phyloP scores from a whole-genome alignment of 2,329 filamentous ascomycete species.

The Botrytis fabae region DNA sequence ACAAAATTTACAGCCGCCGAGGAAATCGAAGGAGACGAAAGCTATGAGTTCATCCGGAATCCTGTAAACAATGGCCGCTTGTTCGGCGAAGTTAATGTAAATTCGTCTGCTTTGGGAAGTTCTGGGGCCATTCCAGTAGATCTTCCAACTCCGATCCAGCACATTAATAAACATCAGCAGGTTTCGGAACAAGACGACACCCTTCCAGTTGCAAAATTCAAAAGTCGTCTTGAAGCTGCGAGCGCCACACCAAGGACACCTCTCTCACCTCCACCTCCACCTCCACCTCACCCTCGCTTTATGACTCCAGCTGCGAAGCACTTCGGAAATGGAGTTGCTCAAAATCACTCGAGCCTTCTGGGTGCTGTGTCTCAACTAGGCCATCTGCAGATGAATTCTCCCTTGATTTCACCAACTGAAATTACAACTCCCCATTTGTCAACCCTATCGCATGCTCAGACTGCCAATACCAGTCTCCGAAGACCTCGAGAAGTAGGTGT shows the following conservation, averaged over 20 bases:
- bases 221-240: background rate
- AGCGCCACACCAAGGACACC: conserved; percentile 19
- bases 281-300: conserved; percentile 22
- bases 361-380: conserved; percentile 41
- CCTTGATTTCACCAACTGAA: conserved; percentile 28
- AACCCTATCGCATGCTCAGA: conserved; percentile 23
- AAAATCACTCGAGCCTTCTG: conserved; percentile 37
- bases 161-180: conserved; percentile 7
- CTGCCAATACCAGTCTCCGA: conserved; percentile 35
- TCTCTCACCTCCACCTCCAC: conserved; percentile 29
- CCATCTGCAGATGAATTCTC: conserved; percentile 40
- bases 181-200: conserved; percentile 23
- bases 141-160: conserved; percentile 33
- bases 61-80: conserved; percentile 31
- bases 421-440: conserved; percentile 23
- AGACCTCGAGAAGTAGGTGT: conserved; percentile 36
- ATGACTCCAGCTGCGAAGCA: conserved; percentile 13
- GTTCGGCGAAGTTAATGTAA: conserved; percentile 40
- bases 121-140: conserved; percentile 39
- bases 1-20: background rate
- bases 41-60: conserved; percentile 27
- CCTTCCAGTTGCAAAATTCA: background rate
- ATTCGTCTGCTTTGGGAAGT: conserved; percentile 37
- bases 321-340: conserved; percentile 17
- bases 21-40: conserved; percentile 23